Evolutionary conservation across 2,329 filamentous ascomycete species (phyloP), one percentile per base, ranked within the genome.

Genomic region (Fusarium sp.): DNA sequence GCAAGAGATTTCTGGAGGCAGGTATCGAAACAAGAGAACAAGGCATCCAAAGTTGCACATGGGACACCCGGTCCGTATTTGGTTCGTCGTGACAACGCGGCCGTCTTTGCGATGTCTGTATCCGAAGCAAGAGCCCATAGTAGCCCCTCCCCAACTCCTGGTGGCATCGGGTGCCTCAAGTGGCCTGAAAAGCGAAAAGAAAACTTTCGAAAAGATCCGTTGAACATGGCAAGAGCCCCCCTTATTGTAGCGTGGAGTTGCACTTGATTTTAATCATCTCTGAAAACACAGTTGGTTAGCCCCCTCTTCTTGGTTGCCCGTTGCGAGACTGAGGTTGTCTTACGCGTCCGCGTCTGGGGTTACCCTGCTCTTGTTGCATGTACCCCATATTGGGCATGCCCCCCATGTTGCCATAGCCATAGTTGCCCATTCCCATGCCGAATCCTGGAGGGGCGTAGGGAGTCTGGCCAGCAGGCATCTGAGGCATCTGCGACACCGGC

Each of bases 301-400:
- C 53, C 37, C 48, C 57, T 63, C 57, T 62, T 62, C 67, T 62
- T 63, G 46, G 39, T 39, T 62, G 47, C 46, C 61, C 54, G 60
- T 60, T 64, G 59, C 53, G 60, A 64, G 56, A 57, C 50, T 58
- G 54, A 53, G 61, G 41, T 61, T 48, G 46, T 79, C 87, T 82
- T 85, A 89, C 87, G 76, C 89, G 86, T 79, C 88, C 88, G 72
- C 89, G 86, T 78, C 88, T 82, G 68, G 81, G 78, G 78, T 87
- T 88, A 70, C 83, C 83, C 72, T 87, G 86, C 71, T 88, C 87
- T 74, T 89, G 87, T 68, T 85, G 70, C 75, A 79, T 76, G 73
- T 87, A 89, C 16, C 82, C 84, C 79, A 87, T 83, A 59, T 82
- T 83, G 65, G 83, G 84, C 79, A 85, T 83, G 23, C 81, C 79